Conservation (phyloP, 129 eudicot species). For the Gnaphalium uliginosum region DNA sequence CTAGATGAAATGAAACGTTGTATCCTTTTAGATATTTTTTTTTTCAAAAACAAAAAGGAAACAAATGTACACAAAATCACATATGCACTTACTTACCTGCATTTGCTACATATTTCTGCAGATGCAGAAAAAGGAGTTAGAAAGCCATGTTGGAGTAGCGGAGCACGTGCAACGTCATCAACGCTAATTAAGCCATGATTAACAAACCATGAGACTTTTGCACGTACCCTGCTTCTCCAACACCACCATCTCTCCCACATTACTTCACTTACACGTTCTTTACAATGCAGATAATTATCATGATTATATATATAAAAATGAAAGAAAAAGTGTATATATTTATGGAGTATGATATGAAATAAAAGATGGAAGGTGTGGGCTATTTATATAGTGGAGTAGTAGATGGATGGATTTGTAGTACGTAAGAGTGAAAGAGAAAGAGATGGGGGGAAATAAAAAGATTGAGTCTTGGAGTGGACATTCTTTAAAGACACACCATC, state of each 20-base stretch:
- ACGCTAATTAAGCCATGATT: no score
- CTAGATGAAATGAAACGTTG: no score
- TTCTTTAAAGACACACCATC: slow-evolving; percentile 61
- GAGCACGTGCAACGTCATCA: slow-evolving; percentile 66
- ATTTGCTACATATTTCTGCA: neutral
- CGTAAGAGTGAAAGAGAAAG: slow-evolving; percentile 17
- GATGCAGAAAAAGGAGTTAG: slow-evolving; percentile 28
- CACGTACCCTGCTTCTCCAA: slow-evolving; percentile 95
- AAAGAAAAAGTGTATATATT: neutral
- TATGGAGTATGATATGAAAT: neutral
- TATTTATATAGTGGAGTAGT: slow-evolving; percentile 11
- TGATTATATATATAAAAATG: no score
- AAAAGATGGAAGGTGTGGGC: slow-evolving; percentile 1
- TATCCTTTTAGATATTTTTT: no score
- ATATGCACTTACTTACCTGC: neutral
- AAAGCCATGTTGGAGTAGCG: slow-evolving; percentile 69
- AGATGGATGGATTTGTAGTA: neutral
- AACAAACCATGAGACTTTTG: slow-evolving; percentile 28
- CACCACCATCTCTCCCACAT: slow-evolving; percentile 50
- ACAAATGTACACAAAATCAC: neutral
- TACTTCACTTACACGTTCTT: neutral
- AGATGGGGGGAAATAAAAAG: slow-evolving; percentile 29
- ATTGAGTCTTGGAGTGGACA: slow-evolving; percentile 71
- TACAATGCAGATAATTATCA: neutral
- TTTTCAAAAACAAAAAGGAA: no score